phyloP scores from a whole-genome alignment of 163 green algal genomes.

The Scenedesmus sp. region DNA sequence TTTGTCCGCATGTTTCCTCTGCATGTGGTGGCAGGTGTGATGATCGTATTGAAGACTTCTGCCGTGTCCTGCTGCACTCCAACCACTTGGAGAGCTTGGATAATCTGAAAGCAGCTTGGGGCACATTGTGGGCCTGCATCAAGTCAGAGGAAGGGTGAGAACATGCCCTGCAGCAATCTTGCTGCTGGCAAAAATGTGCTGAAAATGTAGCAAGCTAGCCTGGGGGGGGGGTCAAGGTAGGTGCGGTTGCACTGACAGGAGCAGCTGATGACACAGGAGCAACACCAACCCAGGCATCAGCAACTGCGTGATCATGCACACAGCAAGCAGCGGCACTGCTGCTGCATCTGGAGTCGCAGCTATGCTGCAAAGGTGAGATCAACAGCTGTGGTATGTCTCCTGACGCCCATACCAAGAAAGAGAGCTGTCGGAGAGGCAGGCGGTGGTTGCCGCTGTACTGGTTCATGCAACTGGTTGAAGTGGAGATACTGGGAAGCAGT shows the following conservation, averaged over 20 bases:
- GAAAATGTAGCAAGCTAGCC: background rate
- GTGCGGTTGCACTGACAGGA: no score
- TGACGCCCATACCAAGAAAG: background rate
- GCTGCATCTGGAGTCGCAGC: background rate
- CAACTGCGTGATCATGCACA: background rate
- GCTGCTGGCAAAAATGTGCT: background rate
- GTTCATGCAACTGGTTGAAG: no score
- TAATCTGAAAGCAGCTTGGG: slow-evolving; percentile 3
- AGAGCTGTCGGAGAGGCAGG: background rate
- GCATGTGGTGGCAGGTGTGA: slow-evolving; percentile 29
- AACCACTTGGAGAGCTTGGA: background rate
- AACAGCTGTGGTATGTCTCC: background rate
- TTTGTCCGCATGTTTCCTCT: background rate
- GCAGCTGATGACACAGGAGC: background rate
- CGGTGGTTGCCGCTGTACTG: no score
- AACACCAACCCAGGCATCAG: background rate
- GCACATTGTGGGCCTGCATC: slow-evolving; percentile 18
- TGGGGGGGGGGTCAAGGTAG: no score
- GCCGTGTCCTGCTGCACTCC: background rate
- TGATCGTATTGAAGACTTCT: slow-evolving; percentile 47
- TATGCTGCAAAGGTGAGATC: background rate
- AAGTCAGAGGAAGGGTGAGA: slow-evolving; percentile 28
- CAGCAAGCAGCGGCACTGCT: background rate
- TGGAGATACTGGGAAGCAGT: no score
- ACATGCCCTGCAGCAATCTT: background rate